These are phyloP conservation scores for Coemansia sp. DNA, from an alignment of 192 early-diverging fungal genomes.

Conservation along the genomic window DNA sequence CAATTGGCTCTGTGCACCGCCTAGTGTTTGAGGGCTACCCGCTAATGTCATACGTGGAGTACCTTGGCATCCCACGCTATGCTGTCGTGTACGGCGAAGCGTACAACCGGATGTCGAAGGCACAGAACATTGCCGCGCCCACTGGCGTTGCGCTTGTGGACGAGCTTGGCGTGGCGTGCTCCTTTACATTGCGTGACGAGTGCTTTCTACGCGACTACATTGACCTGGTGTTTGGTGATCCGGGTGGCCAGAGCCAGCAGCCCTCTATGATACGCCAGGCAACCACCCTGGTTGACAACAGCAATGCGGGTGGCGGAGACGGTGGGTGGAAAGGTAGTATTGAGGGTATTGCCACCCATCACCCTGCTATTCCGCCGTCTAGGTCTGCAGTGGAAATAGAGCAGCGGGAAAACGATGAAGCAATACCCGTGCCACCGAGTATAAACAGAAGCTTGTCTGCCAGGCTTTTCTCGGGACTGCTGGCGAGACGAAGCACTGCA, in stretches of 20 bases:
- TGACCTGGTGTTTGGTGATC: not conserved
- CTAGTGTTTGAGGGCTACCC: constrained; percentile 1
- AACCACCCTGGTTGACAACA: not conserved
- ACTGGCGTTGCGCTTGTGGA: not conserved
- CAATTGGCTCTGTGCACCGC: not conserved
- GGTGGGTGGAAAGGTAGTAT: not conserved
- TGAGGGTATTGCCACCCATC: no score
- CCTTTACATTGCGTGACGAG: not conserved
- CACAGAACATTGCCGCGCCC: not conserved
- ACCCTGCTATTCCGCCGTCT: not conserved
- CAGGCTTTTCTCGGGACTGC: not conserved
- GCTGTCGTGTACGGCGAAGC: not conserved
- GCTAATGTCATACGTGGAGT: not conserved
- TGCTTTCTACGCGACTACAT: not conserved
- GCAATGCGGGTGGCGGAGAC: not conserved
- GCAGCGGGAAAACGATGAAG: no score
- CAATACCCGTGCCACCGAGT: no score
- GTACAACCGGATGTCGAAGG: not conserved
- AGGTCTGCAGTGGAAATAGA: not conserved
- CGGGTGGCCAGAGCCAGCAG: not conserved
- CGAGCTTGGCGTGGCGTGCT: not conserved
- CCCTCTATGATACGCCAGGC: not conserved
- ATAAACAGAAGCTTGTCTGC: not conserved
- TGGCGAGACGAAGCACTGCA: not conserved
- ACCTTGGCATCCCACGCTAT: not conserved